Base-by-base conservation (phyloP, 148 eudicot species). In the Tetragonia tetragonoides region DNA sequence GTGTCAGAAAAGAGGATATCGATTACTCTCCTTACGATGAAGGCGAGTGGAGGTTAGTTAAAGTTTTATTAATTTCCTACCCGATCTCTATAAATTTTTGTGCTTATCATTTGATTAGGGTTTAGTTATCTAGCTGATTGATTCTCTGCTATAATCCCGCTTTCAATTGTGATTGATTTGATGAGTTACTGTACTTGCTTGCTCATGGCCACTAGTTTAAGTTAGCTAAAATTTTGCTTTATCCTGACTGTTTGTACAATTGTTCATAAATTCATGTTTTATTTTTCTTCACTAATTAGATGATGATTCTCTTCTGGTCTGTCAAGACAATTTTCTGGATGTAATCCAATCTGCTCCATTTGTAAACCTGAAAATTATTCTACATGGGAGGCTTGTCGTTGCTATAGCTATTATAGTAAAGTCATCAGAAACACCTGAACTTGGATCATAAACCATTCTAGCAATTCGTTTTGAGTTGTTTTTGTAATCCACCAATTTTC, bases 1-100 rank as follows among this genome's bases (percentile, higher is more conserved):
- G 95, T 75, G 97, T 92, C n/a, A 84, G 88, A 49, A 92, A 88
- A 78, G 98, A 94, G 79, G 98, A 94, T 57, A 92, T 94, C 53
- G 97, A 94, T 59, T 94, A 94, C 85, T 94, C 98, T 14, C 97
- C 98, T 10, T 94, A 92, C 56, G 98, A 94, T 28, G 98, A 94
- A 62, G 98, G 98, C 76, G 98, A 94, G 77, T 94, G 98, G 98
- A 94, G 98, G 98, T 92, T 14, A 49, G 87, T 66, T 38, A 49
- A 53, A 72, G n/a, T 70, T 34, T 47, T 34, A 17, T 20, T 4
- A 28, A 28, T 28, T 40, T 17, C 37, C 17, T 42, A 57, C 51
- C 11, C 23, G 61, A 74, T 44, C 41, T 15, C 23, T 46, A 11
- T 47, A 61, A 41, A 3, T 18, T 72, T 67, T 53, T 73, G 4